These are phyloP conservation scores for Haplosporangium gracile DNA, from an alignment of 192 early-diverging fungal species.

Conservation along the genomic window DNA sequence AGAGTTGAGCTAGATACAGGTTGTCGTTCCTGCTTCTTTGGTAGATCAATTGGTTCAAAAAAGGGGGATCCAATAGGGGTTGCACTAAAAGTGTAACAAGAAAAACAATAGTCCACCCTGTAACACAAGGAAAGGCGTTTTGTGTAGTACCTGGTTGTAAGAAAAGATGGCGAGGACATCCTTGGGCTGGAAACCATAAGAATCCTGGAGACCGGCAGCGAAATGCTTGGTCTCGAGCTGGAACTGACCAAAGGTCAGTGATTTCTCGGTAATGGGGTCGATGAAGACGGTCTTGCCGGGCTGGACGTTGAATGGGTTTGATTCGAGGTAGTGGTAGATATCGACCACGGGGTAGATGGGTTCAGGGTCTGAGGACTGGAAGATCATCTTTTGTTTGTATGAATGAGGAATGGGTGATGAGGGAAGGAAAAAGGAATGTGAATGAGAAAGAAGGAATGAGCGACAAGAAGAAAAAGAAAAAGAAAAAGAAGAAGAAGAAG, in stretches of 20 bases:
- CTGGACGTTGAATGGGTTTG: slow-evolving; percentile 39
- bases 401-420: background rate
- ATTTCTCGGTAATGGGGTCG: slow-evolving; percentile 62
- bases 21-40: too few relatives aligned
- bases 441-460: slow-evolving; percentile 6
- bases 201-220: slow-evolving; percentile 64
- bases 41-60: too few relatives aligned
- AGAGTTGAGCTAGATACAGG: background rate
- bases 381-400: slow-evolving; percentile 26
- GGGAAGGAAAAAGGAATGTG: background rate
- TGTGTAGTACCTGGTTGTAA: slow-evolving; percentile 70
- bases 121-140: background rate
- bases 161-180: slow-evolving; percentile 78
- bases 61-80: too few relatives aligned
- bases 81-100: too few relatives aligned
- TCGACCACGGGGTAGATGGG: slow-evolving; percentile 54
- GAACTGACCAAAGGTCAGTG: slow-evolving; percentile 63
- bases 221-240: slow-evolving; percentile 59
- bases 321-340: slow-evolving; percentile 58
- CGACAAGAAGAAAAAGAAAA: too few relatives aligned
- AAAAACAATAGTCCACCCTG: background rate
- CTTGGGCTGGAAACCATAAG: slow-evolving; percentile 64
- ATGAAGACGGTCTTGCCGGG: slow-evolving; percentile 61
- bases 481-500: background rate
- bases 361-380: slow-evolving; percentile 52